phyloP scores from a whole-genome alignment of 805 yeast genomes.

The Starmerella powellii region DNA sequence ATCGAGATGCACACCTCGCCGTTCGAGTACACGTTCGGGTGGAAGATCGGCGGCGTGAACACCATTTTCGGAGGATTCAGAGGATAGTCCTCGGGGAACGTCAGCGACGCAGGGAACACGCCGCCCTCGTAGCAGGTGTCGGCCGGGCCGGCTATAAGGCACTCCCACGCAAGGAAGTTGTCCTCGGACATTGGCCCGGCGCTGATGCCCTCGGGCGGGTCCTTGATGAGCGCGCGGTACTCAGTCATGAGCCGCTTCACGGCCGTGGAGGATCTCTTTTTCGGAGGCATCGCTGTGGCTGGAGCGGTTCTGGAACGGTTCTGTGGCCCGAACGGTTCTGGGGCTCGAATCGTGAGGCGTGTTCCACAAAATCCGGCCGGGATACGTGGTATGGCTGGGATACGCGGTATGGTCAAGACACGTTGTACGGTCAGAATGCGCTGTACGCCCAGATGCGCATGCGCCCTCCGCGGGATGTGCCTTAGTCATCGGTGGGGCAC shows the following conservation, averaged over 20 bases:
- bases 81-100: conserved; percentile 72
- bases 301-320: not conserved
- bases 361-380: too few relatives aligned
- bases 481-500: too few relatives aligned
- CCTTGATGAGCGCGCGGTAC: conserved; percentile 69
- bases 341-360: too few relatives aligned
- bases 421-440: too few relatives aligned
- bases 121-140: conserved; percentile 82
- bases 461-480: too few relatives aligned
- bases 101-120: conserved; percentile 63
- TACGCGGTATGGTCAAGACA: too few relatives aligned
- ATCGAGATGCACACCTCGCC: conserved; percentile 95
- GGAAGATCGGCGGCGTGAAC: conserved; percentile 71
- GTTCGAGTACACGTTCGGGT: conserved; percentile 86
- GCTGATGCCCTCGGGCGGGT: conserved; percentile 88
- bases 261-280: conserved; percentile 42
- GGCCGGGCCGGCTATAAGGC: conserved; percentile 69
- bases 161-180: conserved; percentile 70
- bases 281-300: conserved; percentile 6
- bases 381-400: too few relatives aligned
- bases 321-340: not conserved
- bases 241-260: conserved; percentile 79
- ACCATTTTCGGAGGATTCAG: conserved; percentile 65
- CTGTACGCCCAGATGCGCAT: too few relatives aligned
- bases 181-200: conserved; percentile 81